Evolutionary conservation across 805 yeast genomes (phyloP), one percentile per base, ranked within the genome.

Genomic region (Wickerhamomyces sydowiorum): DNA sequence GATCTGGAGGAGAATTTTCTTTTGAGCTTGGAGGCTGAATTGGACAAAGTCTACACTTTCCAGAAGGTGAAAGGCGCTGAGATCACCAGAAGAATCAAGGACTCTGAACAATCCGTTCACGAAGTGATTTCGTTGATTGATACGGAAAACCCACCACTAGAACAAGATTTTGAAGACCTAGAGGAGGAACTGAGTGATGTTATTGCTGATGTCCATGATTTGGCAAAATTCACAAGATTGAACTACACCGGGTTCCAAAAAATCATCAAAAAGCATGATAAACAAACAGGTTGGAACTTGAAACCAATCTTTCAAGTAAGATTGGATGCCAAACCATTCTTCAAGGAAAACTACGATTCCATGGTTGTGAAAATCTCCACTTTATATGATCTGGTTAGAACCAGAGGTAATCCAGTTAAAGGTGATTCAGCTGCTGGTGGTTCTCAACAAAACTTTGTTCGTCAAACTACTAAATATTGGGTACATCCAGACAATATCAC

Each of bases 381-480:
- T 54, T 71, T 87, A 40, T 91, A 93, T 56, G 98, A 93, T 61
- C 67, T 91, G 47, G 97, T 93, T 23, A 80, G 98, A 62, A 93
- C 98, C 1, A 78, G 96, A 53, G 99, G 99, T 54, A 86, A 88
- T 59, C 98, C 99, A 13, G 86, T 88, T 31, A 76, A 79, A 56
- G 98, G 98, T 49, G 99, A 93, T 66, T 81, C 96, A 4, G 62
- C 97, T 5, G 97, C 99, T n/a, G 99, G 99, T 58, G 99, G 99
- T 35, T 75, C 84, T 34, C 97, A 90, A 72, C 99, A 93, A 65
- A 93, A 93, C 69, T 93, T 93, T 57, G 98, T 93, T 36, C 84
- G 99, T 66, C 99, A 93, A 67, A 93, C 99, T 18, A 93, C 99
- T 7, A 93, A 93, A 61, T 93, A 93, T 67, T 93, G 99, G 99